Evolutionary conservation across 2,329 filamentous ascomycete species (phyloP).

Genomic region (Monosporascus ibericus): DNA sequence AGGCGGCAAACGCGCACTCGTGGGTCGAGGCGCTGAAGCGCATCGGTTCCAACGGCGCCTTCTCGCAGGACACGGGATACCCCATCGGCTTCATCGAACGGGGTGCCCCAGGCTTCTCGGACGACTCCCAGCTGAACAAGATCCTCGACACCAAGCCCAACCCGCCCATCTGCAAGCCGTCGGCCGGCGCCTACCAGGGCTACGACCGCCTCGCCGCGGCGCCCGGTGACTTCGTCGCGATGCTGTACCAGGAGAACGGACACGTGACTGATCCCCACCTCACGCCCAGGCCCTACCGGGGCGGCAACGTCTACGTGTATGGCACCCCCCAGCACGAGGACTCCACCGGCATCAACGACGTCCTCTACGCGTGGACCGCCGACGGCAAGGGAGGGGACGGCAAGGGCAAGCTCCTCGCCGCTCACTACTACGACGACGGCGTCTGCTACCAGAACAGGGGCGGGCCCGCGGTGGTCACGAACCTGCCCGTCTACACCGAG

Average conservation of each 20-base stretch:
- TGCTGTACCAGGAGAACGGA: conserved; percentile 70
- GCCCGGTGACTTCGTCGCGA: conserved; percentile 57
- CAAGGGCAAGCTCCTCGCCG: conserved; percentile 68
- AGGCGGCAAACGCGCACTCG: conserved; percentile 53
- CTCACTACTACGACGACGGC: conserved; percentile 80
- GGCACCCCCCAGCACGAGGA: conserved; percentile 55
- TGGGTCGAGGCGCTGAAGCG: conserved; percentile 76
- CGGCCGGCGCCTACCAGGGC: conserved; percentile 49
- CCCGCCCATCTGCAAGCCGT: conserved; percentile 50
- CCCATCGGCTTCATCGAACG: conserved; percentile 64
- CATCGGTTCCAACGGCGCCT: conserved; percentile 68
- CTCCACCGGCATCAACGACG: conserved; percentile 30
- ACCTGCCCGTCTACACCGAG: conserved; percentile 42
- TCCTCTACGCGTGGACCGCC: conserved; percentile 72
- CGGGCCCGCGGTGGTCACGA: conserved; percentile 19
- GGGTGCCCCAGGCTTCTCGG: conserved; percentile 47
- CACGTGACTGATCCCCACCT: conserved; percentile 59
- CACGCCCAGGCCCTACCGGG: conserved; percentile 52
- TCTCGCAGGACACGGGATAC: conserved; percentile 65
- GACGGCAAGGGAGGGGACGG: conserved; percentile 77
- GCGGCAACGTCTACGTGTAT: conserved; percentile 70
- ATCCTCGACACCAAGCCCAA: conserved; percentile 43
- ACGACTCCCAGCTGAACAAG: conserved; percentile 55
- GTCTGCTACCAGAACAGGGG: conserved; percentile 78
- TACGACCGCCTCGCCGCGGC: conserved; percentile 54